These are phyloP conservation scores for Gloeostereum incarnatum DNA, from an alignment of 768 basidiomycete genomes.

Conservation along the genomic window DNA sequence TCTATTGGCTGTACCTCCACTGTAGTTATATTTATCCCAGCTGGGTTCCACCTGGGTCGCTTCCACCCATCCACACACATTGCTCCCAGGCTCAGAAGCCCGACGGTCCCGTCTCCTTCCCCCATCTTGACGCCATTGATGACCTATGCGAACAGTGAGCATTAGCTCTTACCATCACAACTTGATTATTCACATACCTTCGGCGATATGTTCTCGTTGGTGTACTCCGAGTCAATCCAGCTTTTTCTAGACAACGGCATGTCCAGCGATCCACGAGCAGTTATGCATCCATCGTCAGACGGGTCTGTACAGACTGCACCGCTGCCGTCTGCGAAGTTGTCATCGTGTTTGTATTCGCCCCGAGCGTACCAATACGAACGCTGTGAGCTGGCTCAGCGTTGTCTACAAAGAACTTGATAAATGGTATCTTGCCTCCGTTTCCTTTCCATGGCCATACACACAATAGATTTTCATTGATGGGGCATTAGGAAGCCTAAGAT, in stretches of 20 bases:
- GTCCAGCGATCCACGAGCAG: slow-evolving; percentile 37
- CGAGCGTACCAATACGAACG: slow-evolving; percentile 87
- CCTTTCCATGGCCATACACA: slow-evolving; percentile 92
- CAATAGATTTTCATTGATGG: slow-evolving; percentile 91
- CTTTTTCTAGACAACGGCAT: slow-evolving; percentile 46
- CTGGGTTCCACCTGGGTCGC: slow-evolving; percentile 83
- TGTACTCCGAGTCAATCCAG: slow-evolving; percentile 84
- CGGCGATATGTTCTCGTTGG: slow-evolving; percentile 49
- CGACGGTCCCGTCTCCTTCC: slow-evolving; percentile 94
- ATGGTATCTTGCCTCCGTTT: slow-evolving; percentile 63
- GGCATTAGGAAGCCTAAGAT: slow-evolving; percentile 67
- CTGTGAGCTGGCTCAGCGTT: slow-evolving; percentile 29
- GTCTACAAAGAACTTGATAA: slow-evolving; percentile 1
- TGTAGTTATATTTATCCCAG: slow-evolving; percentile 76
- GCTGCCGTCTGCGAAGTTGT: slow-evolving; percentile 33
- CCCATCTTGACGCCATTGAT: slow-evolving; percentile 86
- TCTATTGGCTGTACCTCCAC: slow-evolving; percentile 43
- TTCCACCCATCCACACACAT: slow-evolving; percentile 98
- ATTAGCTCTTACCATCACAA: neutral
- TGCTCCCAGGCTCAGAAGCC: slow-evolving; percentile 76
- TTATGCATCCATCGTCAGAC: slow-evolving; percentile 29
- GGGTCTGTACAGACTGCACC: slow-evolving; percentile 36
- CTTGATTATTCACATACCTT: slow-evolving; percentile 27
- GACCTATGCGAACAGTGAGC: slow-evolving; percentile 31
- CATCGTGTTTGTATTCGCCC: slow-evolving; percentile 61